phyloP scores from a whole-genome alignment of 805 yeast species.

The Metschnikowia koreensis region DNA sequence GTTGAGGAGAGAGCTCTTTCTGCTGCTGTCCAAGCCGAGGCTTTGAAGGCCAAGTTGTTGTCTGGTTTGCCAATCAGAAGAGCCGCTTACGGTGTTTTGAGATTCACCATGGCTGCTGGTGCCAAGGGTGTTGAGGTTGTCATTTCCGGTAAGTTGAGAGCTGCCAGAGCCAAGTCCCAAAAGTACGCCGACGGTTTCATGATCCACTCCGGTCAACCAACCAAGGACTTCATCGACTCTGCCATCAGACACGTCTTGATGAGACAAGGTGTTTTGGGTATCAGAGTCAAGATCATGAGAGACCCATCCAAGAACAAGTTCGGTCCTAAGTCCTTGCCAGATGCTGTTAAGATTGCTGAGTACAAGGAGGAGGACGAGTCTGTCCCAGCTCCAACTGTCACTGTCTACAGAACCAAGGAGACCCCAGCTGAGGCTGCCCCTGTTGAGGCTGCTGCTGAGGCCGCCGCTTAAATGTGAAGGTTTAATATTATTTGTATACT shows the following conservation, averaged over 20 bases:
- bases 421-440: constrained; percentile 31
- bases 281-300: constrained; percentile 99
- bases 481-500: not conserved
- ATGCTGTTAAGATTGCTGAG: constrained; percentile 86
- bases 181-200: constrained; percentile 99
- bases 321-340: constrained; percentile 94
- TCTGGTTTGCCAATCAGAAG: constrained; percentile 99
- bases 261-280: constrained; percentile 99
- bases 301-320: constrained; percentile 82
- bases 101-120: constrained; percentile 99
- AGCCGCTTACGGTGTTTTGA: constrained; percentile 99
- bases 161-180: constrained; percentile 99
- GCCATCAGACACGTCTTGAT: constrained; percentile 99
- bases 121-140: constrained; percentile 99
- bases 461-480: constrained; percentile 15
- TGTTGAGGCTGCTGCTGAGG: constrained; percentile 17
- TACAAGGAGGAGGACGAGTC: constrained; percentile 89
- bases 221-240: constrained; percentile 94
- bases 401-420: constrained; percentile 56
- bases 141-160: constrained; percentile 99
- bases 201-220: constrained; percentile 99
- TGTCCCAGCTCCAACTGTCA: constrained; percentile 77
- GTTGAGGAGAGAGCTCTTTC: constrained; percentile 99
- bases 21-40: constrained; percentile 99
- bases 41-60: constrained; percentile 95